These are phyloP conservation scores for Coniochaeta hoffmannii DNA, from an alignment of 2,329 filamentous ascomycete genomes.

Conservation along the genomic window DNA sequence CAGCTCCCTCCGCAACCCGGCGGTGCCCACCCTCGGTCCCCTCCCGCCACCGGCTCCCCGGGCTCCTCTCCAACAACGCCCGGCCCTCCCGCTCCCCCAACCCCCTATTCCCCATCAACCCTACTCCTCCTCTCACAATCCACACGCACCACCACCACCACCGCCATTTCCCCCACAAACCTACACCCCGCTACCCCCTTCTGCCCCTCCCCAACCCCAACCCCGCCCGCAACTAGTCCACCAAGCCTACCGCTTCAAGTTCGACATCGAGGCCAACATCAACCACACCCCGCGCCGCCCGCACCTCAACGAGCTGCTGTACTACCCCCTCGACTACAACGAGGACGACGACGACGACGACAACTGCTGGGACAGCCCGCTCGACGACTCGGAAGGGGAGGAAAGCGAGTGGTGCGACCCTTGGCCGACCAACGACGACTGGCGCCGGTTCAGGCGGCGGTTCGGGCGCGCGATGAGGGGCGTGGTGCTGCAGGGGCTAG, in stretches of 20 bases:
- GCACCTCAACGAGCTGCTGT: constrained; percentile 30
- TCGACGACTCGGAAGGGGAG: constrained; percentile 1
- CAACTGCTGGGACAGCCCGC: constrained; percentile 3
- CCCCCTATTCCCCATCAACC: background rate
- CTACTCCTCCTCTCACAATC: too few species aligned
- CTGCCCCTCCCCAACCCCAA: constrained; percentile 4
- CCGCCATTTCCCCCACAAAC: background rate
- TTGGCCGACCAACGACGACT: constrained; percentile 33
- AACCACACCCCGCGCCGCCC: constrained; percentile 34
- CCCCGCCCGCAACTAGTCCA: constrained; percentile 31
- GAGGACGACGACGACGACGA: constrained; percentile 20
- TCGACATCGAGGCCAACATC: constrained; percentile 38
- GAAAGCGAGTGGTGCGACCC: constrained; percentile 25
- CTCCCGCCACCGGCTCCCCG: background rate
- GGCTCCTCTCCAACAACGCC: background rate
- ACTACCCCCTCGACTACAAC: constrained; percentile 26
- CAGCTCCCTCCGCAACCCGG: background rate
- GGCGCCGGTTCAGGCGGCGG: constrained; percentile 26
- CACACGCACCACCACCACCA: constrained; percentile 1
- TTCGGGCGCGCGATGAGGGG: constrained; percentile 24
- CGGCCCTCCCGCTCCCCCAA: background rate
- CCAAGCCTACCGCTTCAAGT: constrained; percentile 38
- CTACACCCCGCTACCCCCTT: background rate
- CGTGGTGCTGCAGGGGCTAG: constrained; percentile 15
- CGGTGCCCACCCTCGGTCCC: background rate